Evolutionary conservation across 1,284 basidiomycete genomes (phyloP), one percentile per base, ranked within the genome.

Genomic region (Flammula alnicola): DNA sequence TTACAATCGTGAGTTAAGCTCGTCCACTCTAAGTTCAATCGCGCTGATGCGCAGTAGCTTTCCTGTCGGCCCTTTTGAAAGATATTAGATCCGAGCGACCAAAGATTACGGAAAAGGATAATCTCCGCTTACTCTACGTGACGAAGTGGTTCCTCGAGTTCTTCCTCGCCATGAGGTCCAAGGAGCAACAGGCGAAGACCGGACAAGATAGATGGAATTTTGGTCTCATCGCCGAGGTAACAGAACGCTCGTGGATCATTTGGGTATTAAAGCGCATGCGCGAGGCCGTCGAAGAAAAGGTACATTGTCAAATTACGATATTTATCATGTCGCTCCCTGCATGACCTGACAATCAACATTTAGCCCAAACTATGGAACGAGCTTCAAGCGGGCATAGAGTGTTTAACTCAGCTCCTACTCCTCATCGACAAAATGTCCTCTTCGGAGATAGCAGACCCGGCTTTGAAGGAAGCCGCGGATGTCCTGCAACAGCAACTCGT

Each of bases 291-390:
- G 93, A 97, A 54, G 92, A 94, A 58, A 94, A 93, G 79, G 93
- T 91, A 57, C 44, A 72, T 60, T 42, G 23, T 20, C 40, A 17
- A 30, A 49, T 54, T 47, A 35, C n/a, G 37, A 46, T 27, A 42
- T 45, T 41, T 40, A 19, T 49, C 37, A 45, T 43, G 12, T 32
- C 35, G 20, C 43, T 41, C 10, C 29, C 27, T 44, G 22, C 17
- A 19, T 45, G 26, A 39, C 33, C 53, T 56, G 33, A 57, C 38
- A 31, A 27, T 50, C 40, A 41, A 26, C 49, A 42, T 47, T 33
- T 59, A 94, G 89, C 93, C 94, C 25, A 91, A 92, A 61, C 75
- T 84, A 48, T 95, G 92, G 93, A 91, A 84, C n/a, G 94, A 96
- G 63, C 76, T 98, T 25, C 92, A 97, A 68, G 91, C 93, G n/a